These are phyloP conservation scores for Microcyclospora pomicola DNA, from an alignment of 2,329 filamentous ascomycete genomes.

Conservation along the genomic window DNA sequence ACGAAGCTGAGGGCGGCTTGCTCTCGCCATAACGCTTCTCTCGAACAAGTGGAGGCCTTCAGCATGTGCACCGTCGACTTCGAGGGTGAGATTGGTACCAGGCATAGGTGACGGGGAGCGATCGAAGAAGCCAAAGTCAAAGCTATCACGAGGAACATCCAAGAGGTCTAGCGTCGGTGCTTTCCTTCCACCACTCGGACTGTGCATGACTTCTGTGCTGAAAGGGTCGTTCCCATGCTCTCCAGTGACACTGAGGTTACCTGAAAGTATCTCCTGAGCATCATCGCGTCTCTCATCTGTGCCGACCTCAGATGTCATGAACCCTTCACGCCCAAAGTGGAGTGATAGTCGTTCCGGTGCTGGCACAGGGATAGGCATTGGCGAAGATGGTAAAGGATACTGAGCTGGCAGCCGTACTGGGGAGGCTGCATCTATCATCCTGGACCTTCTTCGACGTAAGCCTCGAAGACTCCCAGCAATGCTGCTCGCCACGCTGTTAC, in stretches of 20 bases:
- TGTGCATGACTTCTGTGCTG: no score
- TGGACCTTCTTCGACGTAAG: constrained; percentile 4
- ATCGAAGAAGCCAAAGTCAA: constrained; percentile 4
- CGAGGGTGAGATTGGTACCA: constrained; percentile 7
- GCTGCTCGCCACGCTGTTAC: constrained; percentile 11
- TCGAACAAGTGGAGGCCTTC: constrained; percentile 3
- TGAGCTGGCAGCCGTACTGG: neutral
- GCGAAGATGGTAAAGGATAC: constrained; percentile 12
- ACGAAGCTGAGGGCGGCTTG: constrained; percentile 8
- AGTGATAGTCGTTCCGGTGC: constrained; percentile 10
- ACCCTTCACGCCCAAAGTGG: constrained; percentile 10
- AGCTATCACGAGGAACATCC: constrained; percentile 1
- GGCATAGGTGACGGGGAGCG: constrained; percentile 11
- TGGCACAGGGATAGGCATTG: constrained; percentile 11
- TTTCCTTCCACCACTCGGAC: no score
- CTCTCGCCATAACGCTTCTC: constrained; percentile 13
- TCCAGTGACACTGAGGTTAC: no score
- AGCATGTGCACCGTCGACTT: constrained; percentile 10
- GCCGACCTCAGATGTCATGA: constrained; percentile 9
- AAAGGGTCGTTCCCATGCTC: no score
- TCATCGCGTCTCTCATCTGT: no score
- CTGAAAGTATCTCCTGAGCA: no score
- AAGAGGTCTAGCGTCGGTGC: neutral
- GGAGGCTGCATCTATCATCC: no score
- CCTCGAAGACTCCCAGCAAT: constrained; percentile 14